Conservation (phyloP, 306 rosid genomes). For the Ziziphus jujuba region DNA sequence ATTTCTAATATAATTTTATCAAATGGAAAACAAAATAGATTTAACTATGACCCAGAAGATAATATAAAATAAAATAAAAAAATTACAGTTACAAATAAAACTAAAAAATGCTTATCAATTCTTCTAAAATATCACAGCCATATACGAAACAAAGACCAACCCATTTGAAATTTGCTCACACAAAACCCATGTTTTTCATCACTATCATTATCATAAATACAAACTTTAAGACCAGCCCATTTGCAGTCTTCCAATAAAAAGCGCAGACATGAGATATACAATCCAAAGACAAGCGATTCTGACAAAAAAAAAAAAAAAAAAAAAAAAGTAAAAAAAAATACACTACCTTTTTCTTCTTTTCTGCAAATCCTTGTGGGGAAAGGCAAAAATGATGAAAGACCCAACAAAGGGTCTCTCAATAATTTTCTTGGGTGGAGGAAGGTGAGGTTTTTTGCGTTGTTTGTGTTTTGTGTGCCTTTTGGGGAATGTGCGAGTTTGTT, state of each 20-base stretch:
- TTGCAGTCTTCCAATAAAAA: conserved; percentile 2
- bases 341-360: conserved; percentile 31
- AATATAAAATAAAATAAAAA: neutral
- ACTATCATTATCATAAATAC: neutral
- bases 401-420: conserved; percentile 10
- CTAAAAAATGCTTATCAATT: neutral
- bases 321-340: conserved; percentile 11
- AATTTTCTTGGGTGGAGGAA: neutral
- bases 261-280: neutral
- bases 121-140: conserved; percentile 4
- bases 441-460: neutral
- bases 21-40: too few relatives aligned
- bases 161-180: conserved; percentile 5
- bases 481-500: conserved; percentile 36
- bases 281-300: neutral
- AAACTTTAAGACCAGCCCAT: neutral
- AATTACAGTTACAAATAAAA: neutral
- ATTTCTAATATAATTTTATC: too few relatives aligned
- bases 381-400: conserved; percentile 19
- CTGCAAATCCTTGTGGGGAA: conserved; percentile 1
- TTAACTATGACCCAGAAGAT: neutral
- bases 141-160: conserved; percentile 11
- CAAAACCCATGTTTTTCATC: conserved; percentile 12
- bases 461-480: neutral
- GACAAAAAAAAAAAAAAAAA: neutral